phyloP scores from a whole-genome alignment of 495 filamentous ascomycete species.

The Cetradonia linearis region DNA sequence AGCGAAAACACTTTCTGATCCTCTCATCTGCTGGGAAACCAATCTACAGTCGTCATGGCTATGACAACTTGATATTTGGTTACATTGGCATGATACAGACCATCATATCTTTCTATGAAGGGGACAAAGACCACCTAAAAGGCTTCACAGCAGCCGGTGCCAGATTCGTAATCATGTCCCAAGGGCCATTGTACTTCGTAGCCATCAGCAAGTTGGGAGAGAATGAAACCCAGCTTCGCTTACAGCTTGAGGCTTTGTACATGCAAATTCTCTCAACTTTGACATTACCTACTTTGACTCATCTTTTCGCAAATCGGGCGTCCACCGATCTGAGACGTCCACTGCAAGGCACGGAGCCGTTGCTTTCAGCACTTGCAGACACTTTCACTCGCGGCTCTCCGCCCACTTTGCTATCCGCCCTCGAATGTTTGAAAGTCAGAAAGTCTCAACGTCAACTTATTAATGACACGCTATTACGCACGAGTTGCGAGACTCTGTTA shows the following conservation, averaged over 20 bases:
- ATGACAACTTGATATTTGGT: slow-evolving; percentile 74
- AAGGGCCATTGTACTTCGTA: slow-evolving; percentile 83
- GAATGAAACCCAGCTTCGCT: slow-evolving; percentile 72
- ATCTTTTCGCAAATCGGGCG: slow-evolving; percentile 80
- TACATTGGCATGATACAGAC: slow-evolving; percentile 97
- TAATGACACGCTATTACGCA: slow-evolving; percentile 75
- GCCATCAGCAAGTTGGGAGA: slow-evolving; percentile 88
- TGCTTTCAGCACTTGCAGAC: slow-evolving; percentile 86
- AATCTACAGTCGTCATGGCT: slow-evolving; percentile 90
- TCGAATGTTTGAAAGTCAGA: slow-evolving; percentile 82
- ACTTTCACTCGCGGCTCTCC: slow-evolving; percentile 90
- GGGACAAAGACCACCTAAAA: slow-evolving; percentile 58
- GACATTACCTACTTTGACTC: slow-evolving; percentile 78
- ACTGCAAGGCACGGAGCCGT: slow-evolving; percentile 83
- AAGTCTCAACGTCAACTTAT: slow-evolving; percentile 79
- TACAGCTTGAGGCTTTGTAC: slow-evolving; percentile 88
- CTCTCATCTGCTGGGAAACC: slow-evolving; percentile 96
- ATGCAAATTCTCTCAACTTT: slow-evolving; percentile 96
- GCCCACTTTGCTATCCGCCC: slow-evolving; percentile 73
- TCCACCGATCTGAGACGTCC: slow-evolving; percentile 86
- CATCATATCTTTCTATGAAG: slow-evolving; percentile 93
- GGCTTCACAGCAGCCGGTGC: slow-evolving; percentile 76
- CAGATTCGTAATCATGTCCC: slow-evolving; percentile 72
- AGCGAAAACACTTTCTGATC: slow-evolving; percentile 93
- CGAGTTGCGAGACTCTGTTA: slow-evolving; percentile 61